Evolutionary conservation across 805 yeast species (phyloP).

Genomic region (Isabelozyma gotoi): DNA sequence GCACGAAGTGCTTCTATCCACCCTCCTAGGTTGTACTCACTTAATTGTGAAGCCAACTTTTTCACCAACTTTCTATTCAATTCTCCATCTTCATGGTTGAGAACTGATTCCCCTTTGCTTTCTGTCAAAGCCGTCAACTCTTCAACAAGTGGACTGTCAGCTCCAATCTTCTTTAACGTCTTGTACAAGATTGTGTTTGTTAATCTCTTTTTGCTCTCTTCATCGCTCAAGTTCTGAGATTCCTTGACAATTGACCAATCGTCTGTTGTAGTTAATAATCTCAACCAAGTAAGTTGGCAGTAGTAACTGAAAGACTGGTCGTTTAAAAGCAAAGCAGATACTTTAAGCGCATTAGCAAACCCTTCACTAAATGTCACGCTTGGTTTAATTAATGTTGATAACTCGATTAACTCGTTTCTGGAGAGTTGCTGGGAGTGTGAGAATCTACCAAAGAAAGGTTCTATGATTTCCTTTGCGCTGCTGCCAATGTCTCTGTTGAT

Average conservation of each 20-base stretch:
- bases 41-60: slow-evolving; percentile 6
- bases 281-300: slow-evolving; percentile 50
- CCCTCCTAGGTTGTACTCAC: slow-evolving; percentile 4
- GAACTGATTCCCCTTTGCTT: slow-evolving; percentile 2
- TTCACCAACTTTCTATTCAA: slow-evolving; percentile 7
- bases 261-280: slow-evolving; percentile 51
- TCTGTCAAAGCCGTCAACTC: slow-evolving; percentile 13
- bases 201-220: slow-evolving; percentile 36
- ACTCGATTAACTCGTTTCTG: slow-evolving; percentile 49
- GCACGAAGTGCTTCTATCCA: slow-evolving; percentile 4
- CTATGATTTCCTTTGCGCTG: slow-evolving; percentile 14
- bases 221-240: slow-evolving; percentile 40
- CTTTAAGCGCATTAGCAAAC: slow-evolving; percentile 47
- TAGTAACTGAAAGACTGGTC: slow-evolving; percentile 20
- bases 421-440: slow-evolving; percentile 38
- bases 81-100: slow-evolving; percentile 3
- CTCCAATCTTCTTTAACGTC: slow-evolving; percentile 34
- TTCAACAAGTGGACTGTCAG: slow-evolving; percentile 8
- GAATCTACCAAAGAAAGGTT: slow-evolving; percentile 25
- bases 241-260: slow-evolving; percentile 46
- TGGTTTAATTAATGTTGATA: slow-evolving; percentile 47
- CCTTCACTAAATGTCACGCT: slow-evolving; percentile 12
- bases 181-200: slow-evolving; percentile 44
- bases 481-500: slow-evolving; percentile 12
- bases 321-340: slow-evolving; percentile 41